These are phyloP conservation scores for Coemansia sp. DNA, from an alignment of 192 early-diverging fungal species.

Conservation along the genomic window DNA sequence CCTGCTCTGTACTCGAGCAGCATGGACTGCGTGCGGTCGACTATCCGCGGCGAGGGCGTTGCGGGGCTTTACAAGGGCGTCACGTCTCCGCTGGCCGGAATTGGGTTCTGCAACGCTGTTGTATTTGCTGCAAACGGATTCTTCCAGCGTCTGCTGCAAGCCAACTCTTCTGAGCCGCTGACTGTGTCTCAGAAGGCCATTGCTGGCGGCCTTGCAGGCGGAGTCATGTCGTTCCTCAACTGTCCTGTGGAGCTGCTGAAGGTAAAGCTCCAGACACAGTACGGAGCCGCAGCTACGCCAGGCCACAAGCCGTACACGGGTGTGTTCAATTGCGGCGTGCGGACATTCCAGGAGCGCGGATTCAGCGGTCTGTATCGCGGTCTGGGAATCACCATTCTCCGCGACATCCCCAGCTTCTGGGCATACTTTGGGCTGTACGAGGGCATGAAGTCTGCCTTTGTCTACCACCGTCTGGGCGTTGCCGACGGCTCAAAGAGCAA, in stretches of 20 bases:
- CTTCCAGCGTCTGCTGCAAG: conserved; percentile 60
- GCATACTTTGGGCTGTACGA: conserved; percentile 84
- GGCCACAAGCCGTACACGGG: conserved; percentile 44
- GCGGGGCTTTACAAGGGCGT: conserved; percentile 85
- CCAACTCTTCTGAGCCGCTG: conserved; percentile 54
- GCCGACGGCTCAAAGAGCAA: conserved; percentile 54
- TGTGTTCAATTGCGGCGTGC: conserved; percentile 53
- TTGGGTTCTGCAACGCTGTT: conserved; percentile 83
- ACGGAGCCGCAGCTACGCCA: conserved; percentile 25
- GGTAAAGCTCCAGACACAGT: conserved; percentile 90
- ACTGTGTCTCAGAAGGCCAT: conserved; percentile 76
- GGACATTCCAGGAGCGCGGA: conserved; percentile 66
- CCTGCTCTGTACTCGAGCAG: conserved; percentile 66
- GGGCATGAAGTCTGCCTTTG: conserved; percentile 75
- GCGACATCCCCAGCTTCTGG: conserved; percentile 71
- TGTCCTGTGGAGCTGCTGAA: conserved; percentile 95
- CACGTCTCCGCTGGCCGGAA: conserved; percentile 76
- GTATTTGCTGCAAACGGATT: conserved; percentile 81
- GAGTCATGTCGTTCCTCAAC: conserved; percentile 81
- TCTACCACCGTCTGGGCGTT: conserved; percentile 56
- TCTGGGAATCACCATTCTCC: conserved; percentile 71
- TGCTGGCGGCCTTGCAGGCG: conserved; percentile 85
- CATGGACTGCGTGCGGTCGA: conserved; percentile 83
- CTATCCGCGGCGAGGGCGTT: conserved; percentile 75
- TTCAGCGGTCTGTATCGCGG: conserved; percentile 73